Base-by-base conservation (phyloP, 352 stramenopile genomes). In the Phytophthora crassamura region DNA sequence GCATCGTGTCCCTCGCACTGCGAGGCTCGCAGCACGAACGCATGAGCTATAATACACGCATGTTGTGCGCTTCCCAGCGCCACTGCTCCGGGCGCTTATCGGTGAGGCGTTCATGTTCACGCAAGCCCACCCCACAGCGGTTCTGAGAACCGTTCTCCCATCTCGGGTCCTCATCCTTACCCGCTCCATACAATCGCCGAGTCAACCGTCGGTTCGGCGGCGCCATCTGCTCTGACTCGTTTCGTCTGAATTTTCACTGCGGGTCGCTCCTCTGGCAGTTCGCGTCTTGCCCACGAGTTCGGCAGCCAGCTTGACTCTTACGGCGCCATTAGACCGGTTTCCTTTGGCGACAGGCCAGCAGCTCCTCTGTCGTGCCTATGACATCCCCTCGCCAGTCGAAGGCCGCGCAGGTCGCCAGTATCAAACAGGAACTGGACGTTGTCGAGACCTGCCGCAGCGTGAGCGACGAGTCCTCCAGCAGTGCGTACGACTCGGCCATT, bases 391-490 rank as follows among this genome's bases (percentile, higher is more conserved):
- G 14, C 39, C n/a, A 43, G 12, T 11, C 16, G 25, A 41, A 10
- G n/a, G 14, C 36, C 25, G 40, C 50, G 36, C 16, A 38, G 38
- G 34, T 50, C 30, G 36, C 39, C 30, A 59, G 48, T 34, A 46
- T 15, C 14, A 25, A 51, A 20, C 25, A 30, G 22, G 57, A 39
- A 69, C 36, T 67, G 25, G 38, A 70, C 38, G 18, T 36, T 18
- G 33, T 62, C 38, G 32, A 55, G 22, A 62, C 45, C 35, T 42
- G 40, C 51, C 53, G 39, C 57, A 64, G 35, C 32, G 51, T 33
- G 30, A 66, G 64, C 45, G 58, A 71, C 53, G 45, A 41, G 33
- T 64, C 59, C 22, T 63, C 62, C 6, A 59, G 48, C n/a, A 61
- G 28, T 35, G 41, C 53, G 28, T 57, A 57, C 65, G 49, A 59